Evolutionary conservation across 2,329 filamentous ascomycete species (phyloP).

Genomic region (Ceratocystis smalleyi): DNA sequence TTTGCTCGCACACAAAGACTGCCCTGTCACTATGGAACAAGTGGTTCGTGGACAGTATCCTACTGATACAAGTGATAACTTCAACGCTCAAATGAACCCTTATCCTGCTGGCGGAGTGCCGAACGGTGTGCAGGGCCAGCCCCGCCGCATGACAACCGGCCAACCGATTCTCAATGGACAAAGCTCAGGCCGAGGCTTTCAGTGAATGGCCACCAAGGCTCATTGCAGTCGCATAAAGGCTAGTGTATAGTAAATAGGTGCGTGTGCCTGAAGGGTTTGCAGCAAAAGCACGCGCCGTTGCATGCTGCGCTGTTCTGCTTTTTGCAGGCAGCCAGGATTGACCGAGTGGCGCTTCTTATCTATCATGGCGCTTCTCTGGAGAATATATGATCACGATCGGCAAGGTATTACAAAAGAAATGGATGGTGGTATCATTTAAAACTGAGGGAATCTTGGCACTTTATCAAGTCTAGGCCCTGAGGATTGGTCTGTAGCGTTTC

Average conservation of each 20-base stretch:
- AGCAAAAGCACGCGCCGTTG: not conserved
- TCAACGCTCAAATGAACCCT: slow-evolving; percentile 41
- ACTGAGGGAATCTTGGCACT: slow-evolving; percentile 7
- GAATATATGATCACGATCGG: slow-evolving; percentile 8
- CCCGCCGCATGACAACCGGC: slow-evolving; percentile 13
- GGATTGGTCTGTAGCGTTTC: slow-evolving; percentile 13
- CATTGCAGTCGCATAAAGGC: not conserved
- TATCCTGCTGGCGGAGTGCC: slow-evolving; percentile 24
- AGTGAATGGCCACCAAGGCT: not conserved
- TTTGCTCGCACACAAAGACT: slow-evolving; percentile 88
- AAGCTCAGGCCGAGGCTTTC: slow-evolving; percentile 6
- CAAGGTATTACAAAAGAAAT: slow-evolving; percentile 9
- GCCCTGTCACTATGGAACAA: slow-evolving; percentile 79
- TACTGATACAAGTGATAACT: slow-evolving; percentile 41
- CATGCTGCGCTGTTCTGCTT: not conserved
- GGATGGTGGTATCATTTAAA: slow-evolving; percentile 7
- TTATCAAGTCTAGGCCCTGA: slow-evolving; percentile 12
- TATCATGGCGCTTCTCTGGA: not conserved
- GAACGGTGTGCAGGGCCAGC: not conserved
- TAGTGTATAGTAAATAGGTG: not conserved
- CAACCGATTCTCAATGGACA: slow-evolving; percentile 15
- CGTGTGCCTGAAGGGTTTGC: not conserved
- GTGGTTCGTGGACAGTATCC: slow-evolving; percentile 28
- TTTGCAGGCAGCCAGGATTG: not conserved
- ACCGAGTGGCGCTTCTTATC: not conserved